Base-by-base conservation (phyloP, 345 rosid species). In the Euphorbia tirucalli region DNA sequence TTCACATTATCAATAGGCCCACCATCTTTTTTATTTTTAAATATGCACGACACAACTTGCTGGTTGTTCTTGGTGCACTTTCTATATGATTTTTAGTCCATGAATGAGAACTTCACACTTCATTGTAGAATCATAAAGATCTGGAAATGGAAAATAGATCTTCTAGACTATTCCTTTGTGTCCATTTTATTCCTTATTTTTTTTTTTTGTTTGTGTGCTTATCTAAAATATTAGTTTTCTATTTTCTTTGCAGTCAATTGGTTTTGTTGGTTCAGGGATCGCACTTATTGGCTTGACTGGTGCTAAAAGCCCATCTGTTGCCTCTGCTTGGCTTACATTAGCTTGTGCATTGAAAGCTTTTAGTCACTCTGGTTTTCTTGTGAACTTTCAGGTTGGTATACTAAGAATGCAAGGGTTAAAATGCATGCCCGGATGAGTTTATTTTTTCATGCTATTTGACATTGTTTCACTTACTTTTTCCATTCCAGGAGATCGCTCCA, bases 281-380 rank as follows among this genome's bases (percentile, higher is more conserved):
- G 86, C 98, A 68, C 89, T 94, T 70, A 79, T 89, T 72, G 97
- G 97, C 69, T 81, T 95, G 72, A 85, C 91, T 16, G 65, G 93
- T 50, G 92, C 99, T 71, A 92, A 83, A 77, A 81, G 73, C 50
- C 96, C 97, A 70, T 70, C 80, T 56, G 31, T 81, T 62, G 97
- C 97, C 66, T 95, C 97, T 78, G 92, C 96, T 63, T 92, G 99
- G 99, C 92, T 95, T 61, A 88, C 97, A 60, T 60, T 92, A 78
- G 97, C 97, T 21, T 90, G 90, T 74, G 99, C 93, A 59, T 81
- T 92, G 35, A 95, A 95, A 83, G 84, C 98, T 64, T 94, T 92
- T 81, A 90, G 98, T 83, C 99, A 92, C 78, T 84, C 92, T 19
- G 99, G 99, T 44, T 95, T 95, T 84, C 95, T 92, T 72, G 95